These are phyloP conservation scores for Pelargonium nanum DNA, from an alignment of 345 rosid genomes.

Conservation along the genomic window DNA sequence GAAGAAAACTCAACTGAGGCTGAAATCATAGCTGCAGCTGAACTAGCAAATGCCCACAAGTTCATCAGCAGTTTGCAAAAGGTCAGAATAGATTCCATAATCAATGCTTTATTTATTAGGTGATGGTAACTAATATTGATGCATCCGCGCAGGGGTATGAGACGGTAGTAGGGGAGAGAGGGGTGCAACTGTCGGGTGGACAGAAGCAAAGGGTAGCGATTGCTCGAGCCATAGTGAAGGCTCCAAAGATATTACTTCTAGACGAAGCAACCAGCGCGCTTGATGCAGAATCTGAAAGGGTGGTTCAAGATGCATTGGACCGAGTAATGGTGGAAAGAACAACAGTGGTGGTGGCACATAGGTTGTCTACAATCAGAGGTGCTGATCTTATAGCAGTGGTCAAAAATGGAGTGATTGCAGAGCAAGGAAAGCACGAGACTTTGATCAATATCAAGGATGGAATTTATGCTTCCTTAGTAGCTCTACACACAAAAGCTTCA, in stretches of 20 bases:
- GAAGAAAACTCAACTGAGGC: conserved; percentile 39
- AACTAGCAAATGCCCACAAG: conserved; percentile 56
- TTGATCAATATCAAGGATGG: conserved; percentile 42
- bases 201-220: conserved; percentile 77
- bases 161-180: conserved; percentile 63
- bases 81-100: conserved; percentile 14
- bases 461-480: conserved; percentile 49
- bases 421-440: conserved; percentile 54
- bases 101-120: not conserved
- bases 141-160: conserved; percentile 44
- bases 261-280: conserved; percentile 76
- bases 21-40: conserved; percentile 54
- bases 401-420: conserved; percentile 45
- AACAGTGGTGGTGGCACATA: conserved; percentile 52
- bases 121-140: not conserved
- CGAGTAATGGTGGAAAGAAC: conserved; percentile 49
- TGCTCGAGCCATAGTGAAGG: conserved; percentile 62
- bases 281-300: conserved; percentile 60
- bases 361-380: conserved; percentile 50
- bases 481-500: conserved; percentile 36
- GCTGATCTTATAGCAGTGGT: conserved; percentile 59
- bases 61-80: conserved; percentile 49
- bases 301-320: conserved; percentile 66
- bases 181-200: conserved; percentile 63
- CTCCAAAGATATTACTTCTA: conserved; percentile 48